Evolutionary conservation across 176 grass and related monocot genomes (phyloP).

Genomic region (Rhynchospora breviuscula): DNA sequence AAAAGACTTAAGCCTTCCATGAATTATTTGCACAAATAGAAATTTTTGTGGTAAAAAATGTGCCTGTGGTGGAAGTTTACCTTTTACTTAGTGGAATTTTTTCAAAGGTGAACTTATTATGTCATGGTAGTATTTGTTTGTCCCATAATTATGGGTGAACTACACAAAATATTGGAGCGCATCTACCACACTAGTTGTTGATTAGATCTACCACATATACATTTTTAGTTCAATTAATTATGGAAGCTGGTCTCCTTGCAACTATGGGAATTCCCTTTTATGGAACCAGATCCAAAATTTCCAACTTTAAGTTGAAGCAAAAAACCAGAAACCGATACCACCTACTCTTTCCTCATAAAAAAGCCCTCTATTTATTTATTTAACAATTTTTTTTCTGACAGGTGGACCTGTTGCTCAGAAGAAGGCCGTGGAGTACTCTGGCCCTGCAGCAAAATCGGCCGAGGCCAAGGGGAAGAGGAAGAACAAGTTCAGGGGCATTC

Average conservation of each 20-base stretch:
- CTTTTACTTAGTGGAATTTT: neutral
- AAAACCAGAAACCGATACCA: neutral
- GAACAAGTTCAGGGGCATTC: conserved; percentile 46
- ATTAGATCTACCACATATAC: neutral
- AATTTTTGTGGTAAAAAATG: neutral
- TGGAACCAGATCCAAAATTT: neutral
- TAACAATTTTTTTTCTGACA: neutral
- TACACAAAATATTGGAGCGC: neutral
- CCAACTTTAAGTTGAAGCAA: neutral
- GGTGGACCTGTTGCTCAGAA: neutral
- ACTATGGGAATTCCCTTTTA: neutral
- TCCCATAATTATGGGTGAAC: neutral
- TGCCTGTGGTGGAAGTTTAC: neutral
- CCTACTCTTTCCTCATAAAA: neutral
- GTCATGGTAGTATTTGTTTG: neutral
- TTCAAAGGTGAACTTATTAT: neutral
- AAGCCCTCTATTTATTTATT: neutral
- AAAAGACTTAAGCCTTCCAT: neutral
- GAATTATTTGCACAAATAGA: neutral
- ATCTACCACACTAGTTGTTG: neutral
- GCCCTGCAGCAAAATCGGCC: neutral
- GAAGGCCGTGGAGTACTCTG: neutral
- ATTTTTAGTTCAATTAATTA: conserved; percentile 5
- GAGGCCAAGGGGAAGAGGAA: conserved; percentile 27
- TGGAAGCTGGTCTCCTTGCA: neutral